Percentiles rank a stretch among this genome's conserved stretches.
Conservation (phyloP, 2,329 filamentous ascomycete genomes). For the Coniochaeta sp. region DNA sequence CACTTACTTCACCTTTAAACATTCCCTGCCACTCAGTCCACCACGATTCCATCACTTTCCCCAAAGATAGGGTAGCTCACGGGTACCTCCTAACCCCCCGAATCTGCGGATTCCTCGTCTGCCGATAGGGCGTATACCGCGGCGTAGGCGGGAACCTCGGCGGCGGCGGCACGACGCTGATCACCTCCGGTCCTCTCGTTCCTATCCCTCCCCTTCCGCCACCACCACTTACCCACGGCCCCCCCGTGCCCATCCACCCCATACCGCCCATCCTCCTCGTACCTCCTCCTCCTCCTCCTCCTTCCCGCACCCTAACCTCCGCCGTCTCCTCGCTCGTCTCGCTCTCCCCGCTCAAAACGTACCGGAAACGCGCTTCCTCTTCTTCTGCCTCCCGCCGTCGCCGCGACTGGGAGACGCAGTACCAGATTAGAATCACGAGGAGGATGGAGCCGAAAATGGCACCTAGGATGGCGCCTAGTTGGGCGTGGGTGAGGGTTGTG, state of each 20-base stretch:
- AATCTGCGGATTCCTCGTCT: conserved; percentile 11
- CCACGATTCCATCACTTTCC: too few relatives aligned
- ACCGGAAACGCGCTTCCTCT: neutral
- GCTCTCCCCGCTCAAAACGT: neutral
- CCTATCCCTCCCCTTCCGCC: neutral
- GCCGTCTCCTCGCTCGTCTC: neutral
- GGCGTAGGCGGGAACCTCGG: conserved; percentile 12
- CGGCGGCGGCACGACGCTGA: conserved; percentile 10
- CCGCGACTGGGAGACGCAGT: conserved; percentile 17
- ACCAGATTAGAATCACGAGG: conserved; percentile 24
- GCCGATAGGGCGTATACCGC: conserved; percentile 10
- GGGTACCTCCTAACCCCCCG: conserved; percentile 10
- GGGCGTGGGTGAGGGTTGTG: conserved; percentile 22
- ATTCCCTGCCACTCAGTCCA: too few relatives aligned
- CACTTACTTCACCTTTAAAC: too few relatives aligned
- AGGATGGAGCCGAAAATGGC: conserved; percentile 30
- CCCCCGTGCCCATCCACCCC: neutral
- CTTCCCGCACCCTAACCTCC: neutral
- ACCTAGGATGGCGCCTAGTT: conserved; percentile 34
- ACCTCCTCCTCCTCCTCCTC: neutral
- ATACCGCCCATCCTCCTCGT: neutral
- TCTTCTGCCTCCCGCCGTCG: neutral
- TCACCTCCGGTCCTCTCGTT: neutral
- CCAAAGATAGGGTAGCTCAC: conserved; percentile 1
- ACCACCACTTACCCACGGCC: neutral